Evolutionary conservation across 208 protist species (phyloP).

Genomic region (Leishmania major): DNA sequence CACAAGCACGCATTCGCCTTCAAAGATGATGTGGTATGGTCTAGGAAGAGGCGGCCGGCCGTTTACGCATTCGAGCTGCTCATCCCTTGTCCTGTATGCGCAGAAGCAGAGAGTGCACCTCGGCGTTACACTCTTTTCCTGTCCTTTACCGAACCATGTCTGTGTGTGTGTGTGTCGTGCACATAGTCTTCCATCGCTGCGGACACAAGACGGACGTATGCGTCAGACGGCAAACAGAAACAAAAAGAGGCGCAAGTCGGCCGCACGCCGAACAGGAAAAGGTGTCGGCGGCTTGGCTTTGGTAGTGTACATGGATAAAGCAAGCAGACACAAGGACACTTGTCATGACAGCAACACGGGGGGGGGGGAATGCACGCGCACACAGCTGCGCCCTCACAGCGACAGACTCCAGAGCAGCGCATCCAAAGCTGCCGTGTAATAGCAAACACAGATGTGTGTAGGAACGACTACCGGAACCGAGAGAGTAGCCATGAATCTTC

Average conservation of each 20-base stretch:
- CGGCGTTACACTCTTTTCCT: not conserved
- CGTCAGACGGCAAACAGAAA: not conserved
- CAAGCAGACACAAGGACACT: not conserved
- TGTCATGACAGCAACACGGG: not conserved
- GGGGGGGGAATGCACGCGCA: not conserved
- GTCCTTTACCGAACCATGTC: too few relatives aligned
- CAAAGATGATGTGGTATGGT: constrained; percentile 69
- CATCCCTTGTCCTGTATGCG: not conserved
- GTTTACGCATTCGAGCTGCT: not conserved
- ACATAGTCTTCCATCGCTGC: not conserved
- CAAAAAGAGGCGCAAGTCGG: not conserved
- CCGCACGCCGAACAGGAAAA: too few relatives aligned
- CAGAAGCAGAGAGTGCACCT: not conserved
- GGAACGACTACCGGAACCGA: too few relatives aligned
- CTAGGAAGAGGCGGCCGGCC: not conserved
- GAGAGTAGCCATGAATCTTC: not conserved
- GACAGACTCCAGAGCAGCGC: not conserved
- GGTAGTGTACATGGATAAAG: not conserved
- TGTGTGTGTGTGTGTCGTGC: not conserved
- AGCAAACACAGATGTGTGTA: not conserved
- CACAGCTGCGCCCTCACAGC: not conserved
- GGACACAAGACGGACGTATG: too few relatives aligned
- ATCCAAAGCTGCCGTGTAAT: not conserved
- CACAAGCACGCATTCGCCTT: not conserved
- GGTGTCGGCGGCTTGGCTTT: not conserved